Conservation (phyloP, 2,329 filamentous ascomycete species). For the Cytospora paraplurivora region DNA sequence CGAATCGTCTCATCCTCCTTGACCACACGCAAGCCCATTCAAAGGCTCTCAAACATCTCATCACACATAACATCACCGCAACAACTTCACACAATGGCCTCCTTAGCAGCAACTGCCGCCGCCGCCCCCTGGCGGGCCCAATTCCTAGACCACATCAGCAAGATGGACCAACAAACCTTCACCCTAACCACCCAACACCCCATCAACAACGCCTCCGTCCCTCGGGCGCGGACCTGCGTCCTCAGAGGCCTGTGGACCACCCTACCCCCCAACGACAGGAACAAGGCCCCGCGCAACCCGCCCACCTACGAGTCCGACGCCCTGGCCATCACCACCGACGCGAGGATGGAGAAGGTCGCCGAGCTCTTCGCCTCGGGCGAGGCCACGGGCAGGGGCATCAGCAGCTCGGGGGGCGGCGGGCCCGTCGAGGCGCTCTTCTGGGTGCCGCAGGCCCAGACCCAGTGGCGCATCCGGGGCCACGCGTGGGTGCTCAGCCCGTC, state of each 20-base stretch:
- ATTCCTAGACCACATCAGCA: constrained; percentile 54
- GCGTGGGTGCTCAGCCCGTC: constrained; percentile 71
- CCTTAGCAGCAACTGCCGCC: constrained; percentile 28
- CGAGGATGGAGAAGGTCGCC: constrained; percentile 78
- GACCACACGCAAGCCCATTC: constrained; percentile 5
- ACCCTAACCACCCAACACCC: constrained; percentile 53
- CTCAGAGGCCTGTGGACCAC: constrained; percentile 82
- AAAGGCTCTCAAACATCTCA: constrained; percentile 9
- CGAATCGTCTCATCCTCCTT: constrained; percentile 15
- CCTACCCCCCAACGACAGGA: constrained; percentile 69
- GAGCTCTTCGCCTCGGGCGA: constrained; percentile 63
- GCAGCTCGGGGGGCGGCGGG: constrained; percentile 65
- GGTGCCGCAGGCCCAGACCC: constrained; percentile 68
- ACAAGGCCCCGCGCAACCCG: constrained; percentile 72
- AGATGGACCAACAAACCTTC: constrained; percentile 53
- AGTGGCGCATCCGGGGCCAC: constrained; percentile 82
- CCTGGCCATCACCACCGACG: constrained; percentile 83
- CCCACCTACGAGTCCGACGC: constrained; percentile 71
- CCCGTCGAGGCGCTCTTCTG: constrained; percentile 85
- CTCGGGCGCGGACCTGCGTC: constrained; percentile 76
- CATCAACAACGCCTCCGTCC: constrained; percentile 37
- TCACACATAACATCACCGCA: constrained; percentile 22
- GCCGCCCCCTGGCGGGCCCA: constrained; percentile 56
- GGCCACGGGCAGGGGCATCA: constrained; percentile 46
- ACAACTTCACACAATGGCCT: constrained; percentile 33